These are phyloP conservation scores for Pleurotus citrinopileatus DNA, from an alignment of 768 basidiomycete genomes.

Conservation along the genomic window DNA sequence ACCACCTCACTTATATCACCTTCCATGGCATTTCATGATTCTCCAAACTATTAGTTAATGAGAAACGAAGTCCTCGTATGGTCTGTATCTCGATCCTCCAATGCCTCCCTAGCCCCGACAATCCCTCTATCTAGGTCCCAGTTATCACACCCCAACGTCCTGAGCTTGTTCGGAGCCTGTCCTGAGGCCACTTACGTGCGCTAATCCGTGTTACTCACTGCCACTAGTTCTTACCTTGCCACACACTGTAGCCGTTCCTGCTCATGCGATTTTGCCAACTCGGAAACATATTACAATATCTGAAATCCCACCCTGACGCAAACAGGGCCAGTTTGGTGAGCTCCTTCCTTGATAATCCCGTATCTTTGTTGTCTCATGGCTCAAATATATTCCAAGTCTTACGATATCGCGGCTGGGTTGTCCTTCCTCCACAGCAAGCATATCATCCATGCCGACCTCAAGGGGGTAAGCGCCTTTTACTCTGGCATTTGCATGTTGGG, in stretches of 20 bases:
- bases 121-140: background rate
- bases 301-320: background rate
- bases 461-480: too few species aligned
- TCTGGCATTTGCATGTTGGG: too few species aligned
- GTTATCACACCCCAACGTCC: conserved; percentile 15
- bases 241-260: conserved; percentile 13
- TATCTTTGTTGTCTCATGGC: background rate
- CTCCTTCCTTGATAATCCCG: background rate
- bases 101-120: too few species aligned
- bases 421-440: too few species aligned
- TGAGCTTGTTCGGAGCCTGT: conserved; percentile 15
- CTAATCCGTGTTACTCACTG: background rate
- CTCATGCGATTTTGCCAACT: conserved; percentile 15
- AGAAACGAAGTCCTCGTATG: too few species aligned
- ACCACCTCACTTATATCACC: too few species aligned
- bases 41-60: too few species aligned
- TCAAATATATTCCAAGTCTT: background rate
- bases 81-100: too few species aligned
- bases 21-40: too few species aligned
- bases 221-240: background rate
- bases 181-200: conserved; percentile 12
- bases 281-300: conserved; percentile 13
- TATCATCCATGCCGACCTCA: too few species aligned
- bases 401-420: too few species aligned
- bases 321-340: conserved; percentile 3